Evolutionary conservation across 306 rosid species (phyloP), one percentile per base, ranked within the genome.

Genomic region (Trifolium subterraneum): DNA sequence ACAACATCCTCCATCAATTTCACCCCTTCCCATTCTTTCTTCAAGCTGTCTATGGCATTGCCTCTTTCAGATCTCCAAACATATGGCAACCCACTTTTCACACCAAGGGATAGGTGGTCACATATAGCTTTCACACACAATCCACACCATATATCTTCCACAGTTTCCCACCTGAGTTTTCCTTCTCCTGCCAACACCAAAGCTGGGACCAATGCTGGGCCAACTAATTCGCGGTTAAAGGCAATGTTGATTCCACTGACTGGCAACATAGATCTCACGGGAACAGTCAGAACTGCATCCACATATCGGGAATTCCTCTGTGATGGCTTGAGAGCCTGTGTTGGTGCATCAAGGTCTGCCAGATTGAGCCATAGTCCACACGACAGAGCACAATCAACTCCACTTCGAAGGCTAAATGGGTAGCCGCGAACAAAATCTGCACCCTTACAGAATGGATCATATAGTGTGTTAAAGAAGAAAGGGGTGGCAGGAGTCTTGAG

Each of bases 11-110:
- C 99, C 99, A 95, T 92, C 72, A 90, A 72, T 77, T 88, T 95
- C 85, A 95, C 96, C 62, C 99, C 99, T 79, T 95, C 91, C 99
- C 99, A 92, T 82, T 95, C 98, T 84, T 95, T 95, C 85, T 88
- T 92, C 90, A 92, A 81, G 87, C 99, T 92, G 72, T 90, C 90
- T 13, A 88, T 55, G 41, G 98, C 97, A 79, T 79, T 84, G 15
- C 99, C 98, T 74, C 99, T 87, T 68, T 92, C 96, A 1, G 80
- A 80, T 81, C 99, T 90, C 92, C 90, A 90, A 64, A 95, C 96
- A 83, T 92, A 95, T 29, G 99, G 99, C 71, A 92, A 48, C 52
- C 99, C 99, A 77, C 76, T 90, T 83, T 95, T 95, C 68, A 95
- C 96, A 23, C 99, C 99, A 6, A 88, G 74, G 20, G 88, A 80